phyloP scores from a whole-genome alignment of 1,284 basidiomycete genomes.

The Cutaneotrichosporon sp. region DNA sequence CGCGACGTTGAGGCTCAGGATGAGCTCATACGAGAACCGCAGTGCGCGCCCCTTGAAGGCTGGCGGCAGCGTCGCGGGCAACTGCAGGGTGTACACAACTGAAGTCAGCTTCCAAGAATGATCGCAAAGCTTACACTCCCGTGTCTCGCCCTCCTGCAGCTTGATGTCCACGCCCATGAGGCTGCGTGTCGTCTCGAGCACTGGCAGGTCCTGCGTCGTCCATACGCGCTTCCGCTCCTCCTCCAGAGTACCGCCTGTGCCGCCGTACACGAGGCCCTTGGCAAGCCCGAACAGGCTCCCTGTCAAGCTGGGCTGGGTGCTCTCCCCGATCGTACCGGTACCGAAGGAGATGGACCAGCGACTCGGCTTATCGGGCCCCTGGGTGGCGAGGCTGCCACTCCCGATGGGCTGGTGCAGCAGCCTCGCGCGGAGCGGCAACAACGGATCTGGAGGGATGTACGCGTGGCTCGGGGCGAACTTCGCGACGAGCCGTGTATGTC shows the following conservation, averaged over 20 bases:
- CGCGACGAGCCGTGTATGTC: constrained; percentile 48
- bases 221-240: constrained; percentile 53
- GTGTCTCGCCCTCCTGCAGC: constrained; percentile 43
- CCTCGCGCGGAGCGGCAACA: constrained; percentile 50
- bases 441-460: constrained; percentile 54
- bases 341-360: constrained; percentile 50
- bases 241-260: constrained; percentile 47
- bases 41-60: constrained; percentile 82
- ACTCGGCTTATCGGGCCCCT: constrained; percentile 26
- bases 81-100: constrained; percentile 75
- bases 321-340: constrained; percentile 48
- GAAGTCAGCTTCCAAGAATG: not conserved
- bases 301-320: constrained; percentile 49
- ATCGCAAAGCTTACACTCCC: constrained; percentile 41
- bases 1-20: constrained; percentile 62
- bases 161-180: constrained; percentile 50
- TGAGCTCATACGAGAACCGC: constrained; percentile 83
- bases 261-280: constrained; percentile 47
- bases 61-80: constrained; percentile 82
- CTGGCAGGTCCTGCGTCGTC: constrained; percentile 52
- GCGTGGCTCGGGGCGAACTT: constrained; percentile 50
- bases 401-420: constrained; percentile 53
- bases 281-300: constrained; percentile 52
- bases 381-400: constrained; percentile 44
- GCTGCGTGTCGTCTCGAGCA: constrained; percentile 48